phyloP scores from a whole-genome alignment of 495 filamentous ascomycete species.

The Aspergillus cavernicola region DNA sequence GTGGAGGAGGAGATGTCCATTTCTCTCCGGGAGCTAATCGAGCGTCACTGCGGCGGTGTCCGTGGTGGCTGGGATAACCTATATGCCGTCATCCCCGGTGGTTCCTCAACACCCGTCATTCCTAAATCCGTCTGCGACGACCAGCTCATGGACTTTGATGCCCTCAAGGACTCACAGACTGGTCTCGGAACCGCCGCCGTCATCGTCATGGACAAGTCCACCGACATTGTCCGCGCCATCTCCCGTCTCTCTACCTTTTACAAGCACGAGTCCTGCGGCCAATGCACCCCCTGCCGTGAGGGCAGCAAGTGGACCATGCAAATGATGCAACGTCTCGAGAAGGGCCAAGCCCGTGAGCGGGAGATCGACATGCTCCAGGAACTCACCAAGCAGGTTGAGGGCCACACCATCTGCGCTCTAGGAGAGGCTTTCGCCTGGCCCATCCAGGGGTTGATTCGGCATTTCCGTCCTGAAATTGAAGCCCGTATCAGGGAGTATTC shows the following conservation, averaged over 20 bases:
- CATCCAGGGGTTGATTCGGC: constrained; percentile 93
- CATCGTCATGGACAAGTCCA: constrained; percentile 97
- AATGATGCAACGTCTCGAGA: constrained; percentile 95
- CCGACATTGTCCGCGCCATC: constrained; percentile 92
- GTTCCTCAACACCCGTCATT: constrained; percentile 92
- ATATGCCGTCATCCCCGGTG: constrained; percentile 89
- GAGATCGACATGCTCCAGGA: constrained; percentile 99
- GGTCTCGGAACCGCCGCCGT: constrained; percentile 97
- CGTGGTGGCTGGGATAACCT: constrained; percentile 97
- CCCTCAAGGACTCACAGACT: constrained; percentile 92
- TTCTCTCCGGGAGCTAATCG: constrained; percentile 87
- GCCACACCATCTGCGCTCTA: constrained; percentile 96
- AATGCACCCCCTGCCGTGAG: constrained; percentile 97
- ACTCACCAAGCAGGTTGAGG: constrained; percentile 98
- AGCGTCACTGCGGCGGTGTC: constrained; percentile 96
- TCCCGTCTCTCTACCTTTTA: constrained; percentile 92
- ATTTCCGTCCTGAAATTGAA: constrained; percentile 95
- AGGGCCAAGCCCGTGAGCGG: constrained; percentile 76
- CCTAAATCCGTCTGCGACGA: constrained; percentile 84
- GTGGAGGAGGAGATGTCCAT: constrained; percentile 99
- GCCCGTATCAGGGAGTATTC: constrained; percentile 76
- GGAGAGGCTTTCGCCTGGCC: constrained; percentile 99
- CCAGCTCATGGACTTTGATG: constrained; percentile 99
- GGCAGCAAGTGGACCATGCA: constrained; percentile 97
- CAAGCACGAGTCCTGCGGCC: constrained; percentile 95